Evolutionary conservation across 164 flowering plant genomes (phyloP), one percentile per base, ranked within the genome.

Genomic region (Tetrastigma voinierianum): DNA sequence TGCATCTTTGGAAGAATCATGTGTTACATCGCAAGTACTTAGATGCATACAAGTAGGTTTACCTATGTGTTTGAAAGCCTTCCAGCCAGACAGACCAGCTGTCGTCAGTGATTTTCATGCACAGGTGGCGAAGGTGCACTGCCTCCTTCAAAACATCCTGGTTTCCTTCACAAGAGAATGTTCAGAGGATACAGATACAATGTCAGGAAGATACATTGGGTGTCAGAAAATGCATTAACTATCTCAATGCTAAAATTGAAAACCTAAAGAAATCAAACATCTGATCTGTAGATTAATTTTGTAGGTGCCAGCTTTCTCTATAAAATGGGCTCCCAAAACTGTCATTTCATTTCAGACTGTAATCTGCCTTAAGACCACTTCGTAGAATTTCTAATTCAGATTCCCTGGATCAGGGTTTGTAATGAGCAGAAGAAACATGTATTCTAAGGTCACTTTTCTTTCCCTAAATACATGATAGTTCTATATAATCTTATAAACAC

Each of bases 71-170:
- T 53, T 73, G n/a, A 77, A 21, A 64, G 54, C 24, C 60, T 9
- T 45, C 77, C 77, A 10, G 75, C 67, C n/a, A 43, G 80, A 77
- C 51, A 62, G 80, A 17, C 80, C 80, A 12, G 65, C 17, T 77
- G 77, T 54, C 72, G 32, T 20, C 56, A 10, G 80, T 70, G 15
- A 66, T 70, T 23, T 45, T 74, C 3, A 67, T 67, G 74, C 25
- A n/a, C 74, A 48, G 51, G 68, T 1, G 59, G 67, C 57, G 75
- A 73, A 15, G 16, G 6, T 4, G 6, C 46, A 4, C 20, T 77
- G 61, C 66, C 72, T 52, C 21, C 51, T 10, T 77, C 80, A 5
- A 77, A 70, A 17, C 32, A 77, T 48, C 80, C 80, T 2, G 70
- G 70, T 18, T 71, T 69, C n/a, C 47, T 55, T 44, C 46, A 46